phyloP scores from a whole-genome alignment of 2,329 filamentous ascomycete species.

The Nemania bipapillata region DNA sequence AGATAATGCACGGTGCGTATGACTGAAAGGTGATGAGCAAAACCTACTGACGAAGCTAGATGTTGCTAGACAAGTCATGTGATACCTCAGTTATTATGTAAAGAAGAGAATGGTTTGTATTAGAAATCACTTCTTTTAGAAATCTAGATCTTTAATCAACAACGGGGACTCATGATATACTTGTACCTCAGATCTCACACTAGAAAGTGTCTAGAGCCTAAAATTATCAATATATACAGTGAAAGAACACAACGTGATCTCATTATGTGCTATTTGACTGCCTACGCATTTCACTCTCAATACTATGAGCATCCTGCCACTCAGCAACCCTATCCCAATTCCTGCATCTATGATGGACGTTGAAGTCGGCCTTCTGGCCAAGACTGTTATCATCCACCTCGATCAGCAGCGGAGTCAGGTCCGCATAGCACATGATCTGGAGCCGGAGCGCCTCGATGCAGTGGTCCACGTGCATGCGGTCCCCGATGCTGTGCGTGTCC shows the following conservation, averaged over 20 bases:
- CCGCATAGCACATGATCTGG: conserved; percentile 28
- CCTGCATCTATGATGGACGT: conserved; percentile 25
- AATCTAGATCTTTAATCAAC: background rate
- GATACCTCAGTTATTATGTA: too few relatives aligned
- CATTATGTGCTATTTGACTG: background rate
- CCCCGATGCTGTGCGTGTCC: background rate
- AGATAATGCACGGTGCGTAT: too few relatives aligned
- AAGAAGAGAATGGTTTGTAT: too few relatives aligned
- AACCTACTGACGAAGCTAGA: too few relatives aligned
- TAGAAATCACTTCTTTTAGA: too few relatives aligned
- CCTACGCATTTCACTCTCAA: background rate
- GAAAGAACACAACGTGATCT: background rate
- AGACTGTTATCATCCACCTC: conserved; percentile 1
- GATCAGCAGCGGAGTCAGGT: conserved; percentile 25
- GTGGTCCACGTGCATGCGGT: conserved; percentile 32
- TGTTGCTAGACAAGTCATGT: too few relatives aligned
- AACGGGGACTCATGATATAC: background rate
- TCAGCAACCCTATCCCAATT: conserved; percentile 9
- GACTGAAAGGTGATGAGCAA: too few relatives aligned
- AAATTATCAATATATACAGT: background rate
- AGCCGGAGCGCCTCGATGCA: conserved; percentile 32
- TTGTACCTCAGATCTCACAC: background rate
- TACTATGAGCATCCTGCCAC: conserved; percentile 14
- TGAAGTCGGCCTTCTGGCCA: conserved; percentile 22
- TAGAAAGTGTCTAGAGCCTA: background rate